Percentiles rank a stretch among this genome's conserved stretches.
Conservation (phyloP, 2,329 filamentous ascomycete genomes). For the Ilyonectria robusta region DNA sequence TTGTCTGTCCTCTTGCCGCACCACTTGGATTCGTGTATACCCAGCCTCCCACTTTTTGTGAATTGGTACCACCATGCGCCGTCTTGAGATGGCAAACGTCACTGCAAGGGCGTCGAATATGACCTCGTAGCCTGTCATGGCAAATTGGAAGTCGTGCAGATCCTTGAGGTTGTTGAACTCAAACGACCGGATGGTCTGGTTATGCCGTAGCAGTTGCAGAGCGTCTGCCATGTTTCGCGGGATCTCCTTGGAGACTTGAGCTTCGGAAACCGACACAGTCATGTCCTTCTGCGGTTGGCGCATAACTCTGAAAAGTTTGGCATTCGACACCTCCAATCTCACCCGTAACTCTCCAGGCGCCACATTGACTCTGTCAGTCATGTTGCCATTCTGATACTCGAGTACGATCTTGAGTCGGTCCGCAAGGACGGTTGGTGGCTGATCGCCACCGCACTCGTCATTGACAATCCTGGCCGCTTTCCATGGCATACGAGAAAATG, state of each 20-base stretch:
- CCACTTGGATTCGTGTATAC: conserved; percentile 84
- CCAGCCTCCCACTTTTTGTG: conserved; percentile 94
- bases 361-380: conserved; percentile 88
- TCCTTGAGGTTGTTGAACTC: conserved; percentile 76
- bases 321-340: conserved; percentile 73
- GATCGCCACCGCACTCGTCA: conserved; percentile 71
- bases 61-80: conserved; percentile 91
- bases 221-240: conserved; percentile 75
- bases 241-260: conserved; percentile 73
- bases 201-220: conserved; percentile 69
- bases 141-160: conserved; percentile 83
- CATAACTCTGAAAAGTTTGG: conserved; percentile 75
- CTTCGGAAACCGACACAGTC: conserved; percentile 81
- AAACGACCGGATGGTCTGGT: conserved; percentile 79
- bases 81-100: conserved; percentile 85
- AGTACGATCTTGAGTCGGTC: conserved; percentile 82
- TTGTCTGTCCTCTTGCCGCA: conserved; percentile 78
- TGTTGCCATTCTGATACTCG: conserved; percentile 81
- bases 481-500: conserved; percentile 71
- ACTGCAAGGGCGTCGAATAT: conserved; percentile 80
- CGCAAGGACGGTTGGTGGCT: conserved; percentile 79
- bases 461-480: conserved; percentile 81
- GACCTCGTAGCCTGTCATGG: conserved; percentile 85
- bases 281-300: conserved; percentile 83
- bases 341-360: conserved; percentile 81